A percentile compares a stretch with the other conserved stretches of the same genome.
Conservation (phyloP, 139 green algal species). For the Chlorella sp. region DNA sequence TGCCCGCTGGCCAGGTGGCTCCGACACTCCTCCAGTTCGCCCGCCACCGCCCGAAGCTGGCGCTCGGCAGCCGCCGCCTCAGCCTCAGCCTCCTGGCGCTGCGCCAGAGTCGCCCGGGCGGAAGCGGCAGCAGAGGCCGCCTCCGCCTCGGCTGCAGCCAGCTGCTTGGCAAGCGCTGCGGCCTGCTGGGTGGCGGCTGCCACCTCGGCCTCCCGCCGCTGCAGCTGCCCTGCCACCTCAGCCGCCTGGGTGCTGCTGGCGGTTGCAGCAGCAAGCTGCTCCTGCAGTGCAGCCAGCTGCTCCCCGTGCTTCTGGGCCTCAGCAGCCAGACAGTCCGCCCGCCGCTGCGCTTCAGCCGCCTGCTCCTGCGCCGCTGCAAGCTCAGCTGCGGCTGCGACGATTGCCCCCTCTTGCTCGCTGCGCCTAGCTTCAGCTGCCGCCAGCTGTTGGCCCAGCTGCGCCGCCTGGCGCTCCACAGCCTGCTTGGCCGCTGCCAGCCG, state of each 20-base stretch:
- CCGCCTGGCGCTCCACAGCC: neutral
- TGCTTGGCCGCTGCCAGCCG: constrained; percentile 24
- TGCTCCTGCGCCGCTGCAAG: neutral
- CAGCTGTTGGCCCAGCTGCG: constrained; percentile 3
- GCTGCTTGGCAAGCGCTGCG: constrained; percentile 22
- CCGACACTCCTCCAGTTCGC: constrained; percentile 18
- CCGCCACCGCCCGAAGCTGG: neutral
- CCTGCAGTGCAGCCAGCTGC: neutral
- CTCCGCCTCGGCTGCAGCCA: constrained; percentile 2
- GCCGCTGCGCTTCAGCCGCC: neutral
- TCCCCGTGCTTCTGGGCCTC: neutral
- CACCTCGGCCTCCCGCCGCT: constrained; percentile 3
- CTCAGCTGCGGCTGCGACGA: neutral
- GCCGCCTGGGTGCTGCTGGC: neutral
- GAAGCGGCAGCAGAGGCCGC: neutral
- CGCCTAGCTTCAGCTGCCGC: neutral
- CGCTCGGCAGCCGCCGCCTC: neutral
- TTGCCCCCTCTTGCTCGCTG: neutral
- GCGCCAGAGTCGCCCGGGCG: neutral
- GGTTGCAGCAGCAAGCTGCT: neutral
- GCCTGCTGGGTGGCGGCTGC: neutral
- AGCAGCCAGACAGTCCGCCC: neutral
- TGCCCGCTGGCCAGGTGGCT: constrained; percentile 10
- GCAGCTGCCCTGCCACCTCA: neutral
- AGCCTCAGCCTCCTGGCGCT: neutral